phyloP scores from a whole-genome alignment of 2,329 filamentous ascomycete species.

The Aureobasidium subglaciale region DNA sequence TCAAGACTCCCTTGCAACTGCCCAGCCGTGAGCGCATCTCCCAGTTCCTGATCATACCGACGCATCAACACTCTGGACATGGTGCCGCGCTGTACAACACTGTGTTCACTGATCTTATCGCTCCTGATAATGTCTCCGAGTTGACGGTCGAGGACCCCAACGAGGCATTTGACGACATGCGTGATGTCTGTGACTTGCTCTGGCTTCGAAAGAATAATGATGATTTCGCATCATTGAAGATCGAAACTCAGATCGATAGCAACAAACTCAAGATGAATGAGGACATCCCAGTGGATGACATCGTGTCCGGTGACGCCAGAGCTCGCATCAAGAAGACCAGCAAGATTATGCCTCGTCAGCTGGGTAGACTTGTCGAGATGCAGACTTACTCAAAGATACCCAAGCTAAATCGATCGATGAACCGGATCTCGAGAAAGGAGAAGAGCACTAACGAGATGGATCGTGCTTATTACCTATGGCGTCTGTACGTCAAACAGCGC shows the following conservation, averaged over 20 bases:
- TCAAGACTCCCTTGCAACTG: conserved; percentile 44
- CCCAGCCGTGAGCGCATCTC: conserved; percentile 79
- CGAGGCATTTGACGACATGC: conserved; percentile 72
- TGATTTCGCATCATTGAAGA: conserved; percentile 28
- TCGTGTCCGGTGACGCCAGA: conserved; percentile 49
- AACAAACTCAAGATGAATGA: conserved; percentile 42
- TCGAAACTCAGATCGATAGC: conserved; percentile 49
- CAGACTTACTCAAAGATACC: conserved; percentile 56
- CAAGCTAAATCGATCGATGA: conserved; percentile 40
- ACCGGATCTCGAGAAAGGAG: conserved; percentile 37
- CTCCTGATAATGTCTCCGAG: conserved; percentile 61
- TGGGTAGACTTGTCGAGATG: conserved; percentile 68
- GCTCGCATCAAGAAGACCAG: conserved; percentile 51
- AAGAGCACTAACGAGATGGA: conserved; percentile 50
- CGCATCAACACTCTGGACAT: conserved; percentile 74
- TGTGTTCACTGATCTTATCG: conserved; percentile 65
- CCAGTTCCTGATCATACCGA: conserved; percentile 85
- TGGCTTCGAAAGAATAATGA: conserved; percentile 49
- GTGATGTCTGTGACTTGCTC: conserved; percentile 65
- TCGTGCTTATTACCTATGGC: conserved; percentile 63
- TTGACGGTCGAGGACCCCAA: conserved; percentile 93
- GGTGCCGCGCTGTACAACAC: conserved; percentile 74
- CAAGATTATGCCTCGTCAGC: conserved; percentile 73
- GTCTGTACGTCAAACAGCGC: conserved; percentile 67
- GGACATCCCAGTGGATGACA: conserved; percentile 47